A percentile compares a stretch with the other conserved stretches of the same genome.
These are phyloP conservation scores for Aspergillus costaricaensis DNA, from an alignment of 2,329 filamentous ascomycete genomes.

Conservation along the genomic window DNA sequence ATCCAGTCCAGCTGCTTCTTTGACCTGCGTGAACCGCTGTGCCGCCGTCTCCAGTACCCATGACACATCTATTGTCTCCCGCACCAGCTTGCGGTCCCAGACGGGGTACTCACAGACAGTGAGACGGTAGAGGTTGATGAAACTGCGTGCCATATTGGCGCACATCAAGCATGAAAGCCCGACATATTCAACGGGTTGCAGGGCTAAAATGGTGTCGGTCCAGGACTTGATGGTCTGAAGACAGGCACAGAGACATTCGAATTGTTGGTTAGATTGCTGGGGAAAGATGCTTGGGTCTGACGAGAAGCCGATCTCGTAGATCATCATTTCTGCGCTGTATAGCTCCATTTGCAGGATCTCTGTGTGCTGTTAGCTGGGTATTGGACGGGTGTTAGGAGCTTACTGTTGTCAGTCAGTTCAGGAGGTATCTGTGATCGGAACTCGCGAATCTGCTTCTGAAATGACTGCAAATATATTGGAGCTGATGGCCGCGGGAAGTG, in stretches of 20 bases:
- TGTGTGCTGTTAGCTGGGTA: background rate
- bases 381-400: background rate
- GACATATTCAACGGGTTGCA: background rate
- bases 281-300: background rate
- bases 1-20: background rate
- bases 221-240: background rate
- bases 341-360: background rate
- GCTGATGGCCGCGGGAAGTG: background rate
- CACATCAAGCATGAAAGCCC: background rate
- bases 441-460: background rate
- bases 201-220: background rate
- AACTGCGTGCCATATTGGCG: background rate
- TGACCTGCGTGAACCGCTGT: background rate
- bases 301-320: background rate
- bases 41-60: constrained; percentile 1
- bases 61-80: background rate
- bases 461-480: background rate
- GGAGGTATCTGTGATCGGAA: background rate
- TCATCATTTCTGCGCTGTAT: background rate
- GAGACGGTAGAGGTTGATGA: constrained; percentile 4
- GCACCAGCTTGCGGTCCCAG: constrained; percentile 4
- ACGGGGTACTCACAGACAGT: constrained; percentile 2
- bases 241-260: background rate
- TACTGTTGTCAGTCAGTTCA: constrained; percentile 5
- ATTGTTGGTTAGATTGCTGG: background rate